Conservation (phyloP, 1,284 basidiomycete genomes). For the Ceratobasidium sp. region DNA sequence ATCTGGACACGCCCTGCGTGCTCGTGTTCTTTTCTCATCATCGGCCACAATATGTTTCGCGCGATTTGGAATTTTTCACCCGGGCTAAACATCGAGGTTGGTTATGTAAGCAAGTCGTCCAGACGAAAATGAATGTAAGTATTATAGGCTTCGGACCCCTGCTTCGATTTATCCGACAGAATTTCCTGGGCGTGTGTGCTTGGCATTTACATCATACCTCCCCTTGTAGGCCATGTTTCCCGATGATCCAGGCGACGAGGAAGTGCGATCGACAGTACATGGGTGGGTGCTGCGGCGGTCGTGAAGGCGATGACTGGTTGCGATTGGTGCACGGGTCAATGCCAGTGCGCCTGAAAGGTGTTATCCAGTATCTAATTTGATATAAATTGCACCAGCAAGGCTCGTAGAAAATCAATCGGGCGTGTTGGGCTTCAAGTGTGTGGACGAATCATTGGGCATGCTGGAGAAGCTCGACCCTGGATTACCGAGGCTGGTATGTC, state of each 20-base stretch:
- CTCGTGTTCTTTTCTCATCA: slow-evolving; percentile 96
- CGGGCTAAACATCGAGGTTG: slow-evolving; percentile 74
- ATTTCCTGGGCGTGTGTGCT: slow-evolving; percentile 8
- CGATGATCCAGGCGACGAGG: slow-evolving; percentile 79
- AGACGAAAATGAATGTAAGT: slow-evolving; percentile 65
- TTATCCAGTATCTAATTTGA: too few relatives aligned
- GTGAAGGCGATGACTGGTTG: too few relatives aligned
- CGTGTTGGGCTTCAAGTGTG: too few relatives aligned
- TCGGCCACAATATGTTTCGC: slow-evolving; percentile 81
- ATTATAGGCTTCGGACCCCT: not conserved
- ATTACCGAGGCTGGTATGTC: not conserved
- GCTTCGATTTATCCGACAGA: not conserved
- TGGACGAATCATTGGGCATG: too few relatives aligned
- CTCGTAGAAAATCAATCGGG: too few relatives aligned
- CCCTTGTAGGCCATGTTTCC: slow-evolving; percentile 80
- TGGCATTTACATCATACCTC: not conserved
- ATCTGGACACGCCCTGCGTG: slow-evolving; percentile 57
- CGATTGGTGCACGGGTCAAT: too few relatives aligned
- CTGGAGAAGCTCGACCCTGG: not conserved
- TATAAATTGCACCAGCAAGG: too few relatives aligned
- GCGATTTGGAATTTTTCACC: slow-evolving; percentile 84
- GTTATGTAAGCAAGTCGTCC: slow-evolving; percentile 75
- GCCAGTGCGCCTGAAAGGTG: too few relatives aligned
- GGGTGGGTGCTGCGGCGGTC: slow-evolving; percentile 66
- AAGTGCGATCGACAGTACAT: slow-evolving; percentile 74